Base-by-base conservation (phyloP, 1,284 basidiomycete genomes). In the Leccinum holopus region DNA sequence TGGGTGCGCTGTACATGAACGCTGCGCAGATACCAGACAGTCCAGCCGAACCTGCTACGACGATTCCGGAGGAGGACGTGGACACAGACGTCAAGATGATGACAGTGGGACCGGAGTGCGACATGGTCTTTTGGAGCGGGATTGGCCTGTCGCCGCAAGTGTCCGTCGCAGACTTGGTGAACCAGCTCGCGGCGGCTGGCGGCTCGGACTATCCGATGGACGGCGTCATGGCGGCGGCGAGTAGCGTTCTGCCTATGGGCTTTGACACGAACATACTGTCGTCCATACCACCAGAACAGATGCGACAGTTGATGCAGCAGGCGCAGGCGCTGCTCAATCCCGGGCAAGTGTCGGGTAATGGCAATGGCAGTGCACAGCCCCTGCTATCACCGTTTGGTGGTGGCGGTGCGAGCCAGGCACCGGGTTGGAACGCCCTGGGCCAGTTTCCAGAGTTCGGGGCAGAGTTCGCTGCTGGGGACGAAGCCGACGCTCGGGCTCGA, bases 1-100 rank as follows among this genome's bases (percentile, higher is more conserved):
- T 93, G 33, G 82, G 83, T 41, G 90, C 90, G 53, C 73, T 90
- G 37, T 93, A 93, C 72, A 85, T 88, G 79, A 82, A 81, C 16
- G 74, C 80, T 41, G 79, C 81, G 56, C 87, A 88, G 66, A 87
- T 92, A 69, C 91, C 91, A 25, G 87, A 91, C 58, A 82, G 86
- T 62, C 88, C 91, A n/a, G 82, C 82, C 39, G 91, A 92, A 74
- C 85, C 87, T n/a, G 69, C 81, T 18, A 73, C 74, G 63, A 79
- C 81, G 69, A 81, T 90, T 66, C 71, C 82, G 49, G 88, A 89
- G 67, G 89, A 88, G 65, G 85, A 90, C 69, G 80, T 86, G 64
- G 88, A 92, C 73, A 79, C 76, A 69, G 80, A 84, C 55, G 81
- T 84, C 66, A 81, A 81, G 69, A 70, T 76, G 58, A 92, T 93